A percentile compares a stretch with the other conserved stretches of the same genome.
These are phyloP conservation scores for Lachancea sp. DNA, from an alignment of 805 yeast genomes.

Conservation along the genomic window DNA sequence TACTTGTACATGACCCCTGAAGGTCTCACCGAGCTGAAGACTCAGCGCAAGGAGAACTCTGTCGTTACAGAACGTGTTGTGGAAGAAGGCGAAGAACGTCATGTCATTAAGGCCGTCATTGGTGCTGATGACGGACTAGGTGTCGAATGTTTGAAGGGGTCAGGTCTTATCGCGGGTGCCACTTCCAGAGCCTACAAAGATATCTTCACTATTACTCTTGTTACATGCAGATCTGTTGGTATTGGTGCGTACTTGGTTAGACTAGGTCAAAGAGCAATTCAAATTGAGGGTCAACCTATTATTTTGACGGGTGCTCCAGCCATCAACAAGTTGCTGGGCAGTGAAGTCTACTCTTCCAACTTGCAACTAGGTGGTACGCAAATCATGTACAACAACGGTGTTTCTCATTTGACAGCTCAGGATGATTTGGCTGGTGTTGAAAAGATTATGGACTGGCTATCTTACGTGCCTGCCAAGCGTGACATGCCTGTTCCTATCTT, in stretches of 20 bases:
- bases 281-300: constrained; percentile 97
- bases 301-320: constrained; percentile 99
- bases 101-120: constrained; percentile 74
- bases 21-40: constrained; percentile 50
- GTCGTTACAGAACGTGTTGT: constrained; percentile 74
- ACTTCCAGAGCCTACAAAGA: constrained; percentile 97
- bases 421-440: constrained; percentile 96
- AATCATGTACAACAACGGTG: constrained; percentile 98
- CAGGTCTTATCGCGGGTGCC: constrained; percentile 98
- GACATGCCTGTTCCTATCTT: constrained; percentile 86
- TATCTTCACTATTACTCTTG: constrained; percentile 94
- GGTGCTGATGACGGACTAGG: constrained; percentile 97
- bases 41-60: constrained; percentile 51
- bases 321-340: constrained; percentile 90
- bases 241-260: constrained; percentile 98
- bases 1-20: constrained; percentile 78
- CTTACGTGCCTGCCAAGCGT: constrained; percentile 88
- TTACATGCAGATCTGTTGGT: constrained; percentile 99
- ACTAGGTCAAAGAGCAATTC: constrained; percentile 97
- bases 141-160: constrained; percentile 96
- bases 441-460: constrained; percentile 91
- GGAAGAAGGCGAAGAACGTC: constrained; percentile 78
- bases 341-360: constrained; percentile 95
- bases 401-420: constrained; percentile 92
- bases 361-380: constrained; percentile 98